These are phyloP conservation scores for Trichophyton benhamiae DNA, from an alignment of 2,329 filamentous ascomycete genomes.

Conservation along the genomic window DNA sequence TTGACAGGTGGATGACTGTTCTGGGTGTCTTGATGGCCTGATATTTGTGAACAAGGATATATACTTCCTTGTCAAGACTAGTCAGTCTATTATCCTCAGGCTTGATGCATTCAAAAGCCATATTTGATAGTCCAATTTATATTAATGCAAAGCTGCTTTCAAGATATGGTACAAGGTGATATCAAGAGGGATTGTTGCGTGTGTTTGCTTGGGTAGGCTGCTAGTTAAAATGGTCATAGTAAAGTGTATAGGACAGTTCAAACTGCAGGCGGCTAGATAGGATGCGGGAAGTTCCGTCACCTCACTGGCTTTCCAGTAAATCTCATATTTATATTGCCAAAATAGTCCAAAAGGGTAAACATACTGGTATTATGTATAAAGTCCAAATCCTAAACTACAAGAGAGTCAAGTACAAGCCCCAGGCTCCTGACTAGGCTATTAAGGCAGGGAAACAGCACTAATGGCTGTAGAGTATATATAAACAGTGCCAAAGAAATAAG, in stretches of 20 bases:
- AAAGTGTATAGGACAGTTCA: too few relatives aligned
- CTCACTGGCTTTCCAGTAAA: background rate
- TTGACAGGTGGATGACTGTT: constrained; percentile 21
- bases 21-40: constrained; percentile 18
- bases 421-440: background rate
- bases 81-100: background rate
- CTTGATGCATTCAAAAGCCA: background rate
- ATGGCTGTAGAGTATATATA: background rate
- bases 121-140: background rate
- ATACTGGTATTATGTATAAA: background rate
- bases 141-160: background rate
- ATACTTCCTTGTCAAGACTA: constrained; percentile 4
- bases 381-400: background rate
- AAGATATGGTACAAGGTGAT: background rate
- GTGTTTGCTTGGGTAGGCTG: background rate
- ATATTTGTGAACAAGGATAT: constrained; percentile 21
- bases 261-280: background rate
- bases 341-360: background rate
- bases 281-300: too few relatives aligned
- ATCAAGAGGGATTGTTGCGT: background rate
- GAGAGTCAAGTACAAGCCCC: background rate
- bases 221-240: too few relatives aligned
- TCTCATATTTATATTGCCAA: background rate
- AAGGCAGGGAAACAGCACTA: background rate
- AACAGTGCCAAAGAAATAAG: too few relatives aligned